Evolutionary conservation across 305 asterid species (phyloP).

Genomic region (Andrographis paniculata): DNA sequence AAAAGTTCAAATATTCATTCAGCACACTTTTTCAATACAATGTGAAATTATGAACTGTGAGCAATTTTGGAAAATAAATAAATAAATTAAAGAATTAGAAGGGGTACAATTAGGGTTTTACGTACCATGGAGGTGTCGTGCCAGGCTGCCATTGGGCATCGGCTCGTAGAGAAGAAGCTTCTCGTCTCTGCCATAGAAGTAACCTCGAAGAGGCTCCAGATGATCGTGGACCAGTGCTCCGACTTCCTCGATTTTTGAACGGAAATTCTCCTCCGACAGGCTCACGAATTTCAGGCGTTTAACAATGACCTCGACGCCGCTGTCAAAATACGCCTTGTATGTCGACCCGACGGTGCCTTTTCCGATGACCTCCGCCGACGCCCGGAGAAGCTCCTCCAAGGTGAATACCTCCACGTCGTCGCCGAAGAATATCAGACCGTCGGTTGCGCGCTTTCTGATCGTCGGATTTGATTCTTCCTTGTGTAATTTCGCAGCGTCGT

Average conservation of each 20-base stretch:
- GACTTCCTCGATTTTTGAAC: slow-evolving; percentile 29
- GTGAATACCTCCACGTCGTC: slow-evolving; percentile 22
- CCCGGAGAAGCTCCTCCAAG: slow-evolving; percentile 36
- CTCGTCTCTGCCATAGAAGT: slow-evolving; percentile 54
- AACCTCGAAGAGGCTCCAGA: slow-evolving; percentile 48
- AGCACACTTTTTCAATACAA: too few species aligned
- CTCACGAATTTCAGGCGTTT: slow-evolving; percentile 47
- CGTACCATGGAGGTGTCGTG: slow-evolving; percentile 39
- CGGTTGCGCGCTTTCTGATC: slow-evolving; percentile 11
- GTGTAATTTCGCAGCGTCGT: too few species aligned
- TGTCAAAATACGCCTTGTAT: slow-evolving; percentile 47
- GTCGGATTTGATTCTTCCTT: neutral
- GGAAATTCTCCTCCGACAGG: slow-evolving; percentile 36
- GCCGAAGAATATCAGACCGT: slow-evolving; percentile 40
- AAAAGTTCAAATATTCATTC: too few species aligned
- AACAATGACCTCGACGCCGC: slow-evolving; percentile 43
- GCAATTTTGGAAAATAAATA: slow-evolving; percentile 5
- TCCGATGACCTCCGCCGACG: slow-evolving; percentile 55
- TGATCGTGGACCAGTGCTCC: slow-evolving; percentile 43
- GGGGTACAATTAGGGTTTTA: neutral
- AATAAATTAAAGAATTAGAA: neutral
- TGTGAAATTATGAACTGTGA: too few species aligned
- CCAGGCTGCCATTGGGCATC: slow-evolving; percentile 40
- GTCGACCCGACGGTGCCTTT: slow-evolving; percentile 59
- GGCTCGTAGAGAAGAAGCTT: slow-evolving; percentile 50